Evolutionary conservation across 169 alveolate species (phyloP), one percentile per base, ranked within the genome.

Genomic region (Plasmodium adleri): DNA sequence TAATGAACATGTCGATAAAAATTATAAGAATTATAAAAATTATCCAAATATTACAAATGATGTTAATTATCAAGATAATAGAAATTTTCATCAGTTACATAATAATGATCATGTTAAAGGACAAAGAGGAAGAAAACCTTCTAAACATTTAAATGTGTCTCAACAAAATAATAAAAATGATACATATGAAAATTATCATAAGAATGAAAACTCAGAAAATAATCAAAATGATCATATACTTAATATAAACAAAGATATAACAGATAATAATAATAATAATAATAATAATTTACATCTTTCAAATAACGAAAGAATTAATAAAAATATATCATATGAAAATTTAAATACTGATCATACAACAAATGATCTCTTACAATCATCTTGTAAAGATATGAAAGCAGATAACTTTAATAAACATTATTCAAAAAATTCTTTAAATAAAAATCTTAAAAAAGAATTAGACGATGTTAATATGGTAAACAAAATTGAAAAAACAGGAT

Each of bases 251-350:
- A 73, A 73, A 28, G 20, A 47, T 2, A 54, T 24, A 7, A 7
- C 60, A 5, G 4, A 12, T 15, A 22, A 56, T 12, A 56, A 56
- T 56, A 22, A 12, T 12, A 56, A 56, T 56, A 22, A 12, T 58
- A 17, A 58, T 13, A 58, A 15, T 15, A 13, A 12, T 22, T 24
- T 60, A 60, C 26, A 60, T 60, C 8, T 60, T 20, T 22, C 70
- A 20, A n/a, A 26, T 22, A 60, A 22, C 26, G 70, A 60, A 60
- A 60, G 4, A 60, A 22, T 73, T 15, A 73, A 20, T 28, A 73
- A 73, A 73, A 70, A 49, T 28, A 54, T 73, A 28, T n/a, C 86
- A 60, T 17, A 28, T 50, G 74, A 74, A 74, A 63, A 74, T 26
- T 28, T 6, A 1, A 74, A 10, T 67, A 13, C 43, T 7, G 32